phyloP scores from a whole-genome alignment of 108 stramenopile genomes.

The Pseudonitzschia delicatissima region DNA sequence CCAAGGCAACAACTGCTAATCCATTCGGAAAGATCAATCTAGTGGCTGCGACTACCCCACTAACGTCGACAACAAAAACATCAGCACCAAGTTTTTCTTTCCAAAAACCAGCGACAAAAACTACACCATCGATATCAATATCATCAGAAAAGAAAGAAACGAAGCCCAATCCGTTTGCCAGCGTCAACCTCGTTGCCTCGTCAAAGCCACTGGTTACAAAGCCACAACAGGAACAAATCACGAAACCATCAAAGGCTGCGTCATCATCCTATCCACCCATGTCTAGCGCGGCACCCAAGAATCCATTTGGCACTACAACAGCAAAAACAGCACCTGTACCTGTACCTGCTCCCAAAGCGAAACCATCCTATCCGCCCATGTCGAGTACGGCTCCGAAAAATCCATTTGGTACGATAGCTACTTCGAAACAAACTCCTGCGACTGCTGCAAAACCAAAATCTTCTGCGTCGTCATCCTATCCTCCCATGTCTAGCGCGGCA shows the following conservation, averaged over 20 bases:
- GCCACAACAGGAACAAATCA: not conserved
- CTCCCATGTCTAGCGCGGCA: constrained; percentile 43
- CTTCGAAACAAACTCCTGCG: constrained; percentile 38
- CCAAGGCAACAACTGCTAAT: not conserved
- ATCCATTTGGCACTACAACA: constrained; percentile 28
- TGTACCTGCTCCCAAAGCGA: not conserved
- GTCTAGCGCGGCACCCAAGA: constrained; percentile 34
- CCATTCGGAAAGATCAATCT: not conserved
- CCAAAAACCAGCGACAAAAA: not conserved
- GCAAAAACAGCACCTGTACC: constrained; percentile 10
- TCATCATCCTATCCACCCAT: constrained; percentile 42
- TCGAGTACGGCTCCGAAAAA: constrained; percentile 31
- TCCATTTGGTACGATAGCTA: constrained; percentile 26
- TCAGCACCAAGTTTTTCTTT: not conserved
- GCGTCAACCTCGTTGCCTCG: not conserved
- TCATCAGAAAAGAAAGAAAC: too few relatives aligned
- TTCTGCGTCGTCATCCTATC: constrained; percentile 20
- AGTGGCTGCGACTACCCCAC: not conserved
- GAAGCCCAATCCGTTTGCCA: too few relatives aligned
- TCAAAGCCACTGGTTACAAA: not conserved
- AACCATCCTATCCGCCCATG: constrained; percentile 48
- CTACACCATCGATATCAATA: not conserved
- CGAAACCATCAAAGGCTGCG: not conserved
- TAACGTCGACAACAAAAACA: not conserved
- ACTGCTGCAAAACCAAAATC: not conserved